Evolutionary conservation across 805 yeast species (phyloP), one percentile per base, ranked within the genome.

Genomic region (Barnettozyma sp.): DNA sequence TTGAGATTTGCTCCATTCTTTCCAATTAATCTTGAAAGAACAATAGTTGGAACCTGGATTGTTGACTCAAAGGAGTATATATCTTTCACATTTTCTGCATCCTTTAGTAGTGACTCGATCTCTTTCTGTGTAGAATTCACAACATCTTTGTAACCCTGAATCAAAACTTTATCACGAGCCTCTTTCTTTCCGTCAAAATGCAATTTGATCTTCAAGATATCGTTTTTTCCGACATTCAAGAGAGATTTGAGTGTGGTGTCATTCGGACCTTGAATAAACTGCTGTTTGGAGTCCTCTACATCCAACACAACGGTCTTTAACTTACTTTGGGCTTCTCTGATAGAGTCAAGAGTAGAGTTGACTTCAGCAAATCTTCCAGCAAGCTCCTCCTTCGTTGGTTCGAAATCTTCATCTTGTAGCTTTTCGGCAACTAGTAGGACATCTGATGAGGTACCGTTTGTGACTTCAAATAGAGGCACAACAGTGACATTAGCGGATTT

Each of bases 21-120:
- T 47, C 99, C 99, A 58, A 92, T 86, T 36, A 94, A 68, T 60
- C 92, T 78, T 20, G 92, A 71, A 41, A 90, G 64, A 32, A 76
- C 73, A 34, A 68, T 62, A 3, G 76, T 59, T 43, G 96, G 94
- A 54, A 86, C 77, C 21, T 65, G 67, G 35, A 80, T 54, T 26
- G 62, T 59, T 14, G 72, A 62, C 31, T 39, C 53, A 47, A 62
- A 69, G 29, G 67, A 63, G 38, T 65, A 58, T 23, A 65, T 59
- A 26, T 68, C 68, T 40, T 66, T 71, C 49, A 64, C 63, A 47
- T 72, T 72, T 44, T 66, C 62, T 27, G 74, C 71, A 39, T 78
- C 81, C 36, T 69, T 72, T 39, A 82, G 62, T 10, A 76, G 64
- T 30, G 66, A 60, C 22, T 62, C 65, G 26, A 87, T 66, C 34